Evolutionary conservation across 2,329 filamentous ascomycete species (phyloP).

Genomic region (Penicillium frequentans): DNA sequence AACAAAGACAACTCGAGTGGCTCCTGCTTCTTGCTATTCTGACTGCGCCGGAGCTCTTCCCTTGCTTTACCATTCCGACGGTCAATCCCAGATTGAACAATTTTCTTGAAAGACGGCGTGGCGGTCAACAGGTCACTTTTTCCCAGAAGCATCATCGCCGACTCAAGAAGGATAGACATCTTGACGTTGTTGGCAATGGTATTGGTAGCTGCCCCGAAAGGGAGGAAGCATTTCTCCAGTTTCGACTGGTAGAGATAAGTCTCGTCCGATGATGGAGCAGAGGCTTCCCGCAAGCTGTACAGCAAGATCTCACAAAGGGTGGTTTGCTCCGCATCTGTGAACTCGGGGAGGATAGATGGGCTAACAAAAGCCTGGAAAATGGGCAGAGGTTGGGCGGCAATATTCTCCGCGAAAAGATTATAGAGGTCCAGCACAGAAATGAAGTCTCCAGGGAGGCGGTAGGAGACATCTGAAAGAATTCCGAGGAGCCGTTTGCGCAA

Average conservation of each 20-base stretch:
- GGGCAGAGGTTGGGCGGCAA: constrained; percentile 46
- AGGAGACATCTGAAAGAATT: constrained; percentile 42
- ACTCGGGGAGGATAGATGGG: constrained; percentile 43
- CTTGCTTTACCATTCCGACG: constrained; percentile 49
- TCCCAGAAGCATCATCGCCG: constrained; percentile 57
- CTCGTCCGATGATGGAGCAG: constrained; percentile 39
- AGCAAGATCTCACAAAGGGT: constrained; percentile 57
- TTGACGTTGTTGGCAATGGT: constrained; percentile 69
- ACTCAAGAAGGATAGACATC: constrained; percentile 68
- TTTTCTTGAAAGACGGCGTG: constrained; percentile 40
- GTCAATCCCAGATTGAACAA: constrained; percentile 55
- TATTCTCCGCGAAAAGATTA: constrained; percentile 47
- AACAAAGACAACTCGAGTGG: constrained; percentile 40
- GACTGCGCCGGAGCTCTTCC: constrained; percentile 47
- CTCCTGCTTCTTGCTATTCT: constrained; percentile 34
- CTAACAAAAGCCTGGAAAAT: constrained; percentile 49
- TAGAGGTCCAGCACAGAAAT: constrained; percentile 41
- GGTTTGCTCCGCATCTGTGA: constrained; percentile 43
- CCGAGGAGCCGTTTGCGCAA: constrained; percentile 48
- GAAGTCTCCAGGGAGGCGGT: constrained; percentile 35
- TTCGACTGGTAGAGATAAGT: constrained; percentile 50
- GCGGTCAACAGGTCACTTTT: constrained; percentile 33
- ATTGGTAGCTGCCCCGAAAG: constrained; percentile 62
- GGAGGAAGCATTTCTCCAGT: constrained; percentile 63
- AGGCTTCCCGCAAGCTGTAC: constrained; percentile 48